These are phyloP conservation scores for Boletus pseudopeckii DNA, from an alignment of 768 basidiomycete species.

Conservation along the genomic window DNA sequence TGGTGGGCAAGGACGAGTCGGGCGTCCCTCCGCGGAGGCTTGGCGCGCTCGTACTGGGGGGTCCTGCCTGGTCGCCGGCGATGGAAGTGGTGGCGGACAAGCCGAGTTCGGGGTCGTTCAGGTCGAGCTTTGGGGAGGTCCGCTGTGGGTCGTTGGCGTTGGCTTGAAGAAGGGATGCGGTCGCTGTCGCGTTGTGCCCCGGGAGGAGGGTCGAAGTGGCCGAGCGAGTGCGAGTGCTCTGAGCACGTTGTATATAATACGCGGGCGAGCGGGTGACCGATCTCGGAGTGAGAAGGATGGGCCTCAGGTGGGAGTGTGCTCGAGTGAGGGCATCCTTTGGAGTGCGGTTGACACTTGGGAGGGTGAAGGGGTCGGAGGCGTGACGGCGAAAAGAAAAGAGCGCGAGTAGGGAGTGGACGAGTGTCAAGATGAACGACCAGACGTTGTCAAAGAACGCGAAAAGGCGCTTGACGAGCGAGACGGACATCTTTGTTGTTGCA, in stretches of 20 bases:
- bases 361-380: slow-evolving; percentile 8
- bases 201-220: slow-evolving; percentile 14
- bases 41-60: background rate
- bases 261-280: slow-evolving; percentile 1
- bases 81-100: slow-evolving; percentile 2
- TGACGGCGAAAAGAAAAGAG: slow-evolving; percentile 19
- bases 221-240: slow-evolving; percentile 7
- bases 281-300: slow-evolving; percentile 19
- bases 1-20: slow-evolving; percentile 11
- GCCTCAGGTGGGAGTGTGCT: slow-evolving; percentile 16
- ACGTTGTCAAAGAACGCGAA: slow-evolving; percentile 16
- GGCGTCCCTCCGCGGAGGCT: slow-evolving; percentile 6
- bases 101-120: slow-evolving; percentile 16
- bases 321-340: slow-evolving; percentile 11
- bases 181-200: background rate
- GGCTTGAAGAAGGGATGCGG: background rate
- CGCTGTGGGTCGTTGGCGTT: slow-evolving; percentile 3
- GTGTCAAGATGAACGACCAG: slow-evolving; percentile 27
- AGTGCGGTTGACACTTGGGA: background rate
- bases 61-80: background rate
- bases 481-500: slow-evolving; percentile 10
- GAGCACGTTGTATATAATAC: background rate
- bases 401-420: slow-evolving; percentile 25
- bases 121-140: slow-evolving; percentile 20
- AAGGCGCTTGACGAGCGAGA: slow-evolving; percentile 2